These are phyloP conservation scores for Balakata baccata DNA, from an alignment of 345 rosid species.

Conservation along the genomic window DNA sequence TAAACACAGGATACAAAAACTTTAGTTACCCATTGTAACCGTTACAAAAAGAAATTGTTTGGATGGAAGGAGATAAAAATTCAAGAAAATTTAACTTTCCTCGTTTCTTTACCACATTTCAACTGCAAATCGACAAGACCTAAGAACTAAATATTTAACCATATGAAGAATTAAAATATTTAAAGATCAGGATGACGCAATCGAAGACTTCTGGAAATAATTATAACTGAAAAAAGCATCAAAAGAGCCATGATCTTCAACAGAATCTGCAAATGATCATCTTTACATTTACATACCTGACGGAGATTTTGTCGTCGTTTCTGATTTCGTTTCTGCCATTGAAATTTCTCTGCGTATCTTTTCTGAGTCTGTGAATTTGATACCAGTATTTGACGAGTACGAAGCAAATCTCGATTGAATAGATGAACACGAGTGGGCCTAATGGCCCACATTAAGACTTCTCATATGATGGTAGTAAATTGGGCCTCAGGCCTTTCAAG, in stretches of 20 bases:
- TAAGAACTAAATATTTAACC: neutral
- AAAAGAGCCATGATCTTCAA: neutral
- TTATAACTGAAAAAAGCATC: neutral
- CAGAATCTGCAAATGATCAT: neutral
- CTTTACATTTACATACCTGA: conserved; percentile 5
- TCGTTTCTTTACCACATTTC: neutral
- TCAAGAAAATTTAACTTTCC: neutral
- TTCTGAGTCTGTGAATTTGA: neutral
- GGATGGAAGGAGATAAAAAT: neutral
- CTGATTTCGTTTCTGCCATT: conserved; percentile 20
- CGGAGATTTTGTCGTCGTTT: conserved; percentile 8
- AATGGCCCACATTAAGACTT: conserved; percentile 1
- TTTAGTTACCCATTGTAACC: no score
- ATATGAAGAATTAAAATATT: neutral
- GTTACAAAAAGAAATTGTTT: neutral
- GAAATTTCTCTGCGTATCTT: neutral
- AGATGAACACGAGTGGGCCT: neutral
- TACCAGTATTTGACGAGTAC: neutral
- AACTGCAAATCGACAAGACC: neutral
- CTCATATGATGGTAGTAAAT: neutral
- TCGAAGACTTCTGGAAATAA: neutral
- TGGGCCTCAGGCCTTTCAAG: neutral
- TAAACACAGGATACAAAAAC: neutral
- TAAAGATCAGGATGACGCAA: neutral
- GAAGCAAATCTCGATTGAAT: neutral